Base-by-base conservation (phyloP, 768 basidiomycete genomes). In the Suillus clintonianus region DNA sequence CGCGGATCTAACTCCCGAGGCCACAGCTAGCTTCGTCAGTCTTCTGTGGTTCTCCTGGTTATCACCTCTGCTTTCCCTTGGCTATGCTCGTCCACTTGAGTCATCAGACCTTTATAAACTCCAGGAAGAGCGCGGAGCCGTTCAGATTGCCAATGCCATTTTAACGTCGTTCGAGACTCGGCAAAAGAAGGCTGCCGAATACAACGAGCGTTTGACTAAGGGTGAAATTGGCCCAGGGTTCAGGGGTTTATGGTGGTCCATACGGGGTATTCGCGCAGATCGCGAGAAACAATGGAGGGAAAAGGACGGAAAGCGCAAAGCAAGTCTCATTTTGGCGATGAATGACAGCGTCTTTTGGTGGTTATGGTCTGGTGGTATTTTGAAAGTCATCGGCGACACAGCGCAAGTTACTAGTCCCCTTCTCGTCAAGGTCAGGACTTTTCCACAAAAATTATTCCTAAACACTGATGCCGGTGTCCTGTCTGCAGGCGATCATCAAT, bases 61-160 rank as follows among this genome's bases (percentile, higher is more conserved):
- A 22, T 87, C 86, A 3, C 84, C 86, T 3, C 75, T 95, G 27
- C 82, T 96, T 65, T 74, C 79, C 11, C 78, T 94, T 13, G 94
- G 94, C 9, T 94, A 94, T 70, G 83, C 86, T 9, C 85, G 94
- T 9, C 91, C 94, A 1, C 82, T 97, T 3, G 90, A 94, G 70
- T 87, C 88, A 0, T 76, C 89, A 0, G 94, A 96, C 75, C 80
- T 96, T 4, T 95, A 89, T 81, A 90, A 86, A 74, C 85, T 95
- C 30, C 87, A 87, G 63, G 84, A 87, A 42, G 73, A 84, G 24
- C 84, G 87, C 30, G 80, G 84, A 2, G 83, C 94, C 0, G 82
- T 79, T 1, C 69, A 77, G 17, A 85, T 94, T 43, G 89, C 91
- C 3, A 78, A 85, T 1, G 78, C 81, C 41, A 90, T 97, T 45